phyloP scores from a whole-genome alignment of 2,329 filamentous ascomycete genomes.

The Fusarium praegraminearum region DNA sequence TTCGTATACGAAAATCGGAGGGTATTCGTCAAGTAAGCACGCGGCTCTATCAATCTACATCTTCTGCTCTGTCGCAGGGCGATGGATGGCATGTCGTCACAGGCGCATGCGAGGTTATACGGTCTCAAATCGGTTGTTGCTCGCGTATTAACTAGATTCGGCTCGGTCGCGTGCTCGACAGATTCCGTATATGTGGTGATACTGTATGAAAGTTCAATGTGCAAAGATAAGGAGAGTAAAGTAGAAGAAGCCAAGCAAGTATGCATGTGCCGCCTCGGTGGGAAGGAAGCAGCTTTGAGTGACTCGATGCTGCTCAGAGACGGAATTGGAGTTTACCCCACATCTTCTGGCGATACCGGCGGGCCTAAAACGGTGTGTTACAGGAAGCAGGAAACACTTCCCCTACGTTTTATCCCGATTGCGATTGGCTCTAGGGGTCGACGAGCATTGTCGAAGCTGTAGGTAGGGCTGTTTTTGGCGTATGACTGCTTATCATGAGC shows the following conservation, averaged over 20 bases:
- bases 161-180: slow-evolving; percentile 8
- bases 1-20: slow-evolving; percentile 19
- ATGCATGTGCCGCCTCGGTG: slow-evolving; percentile 42
- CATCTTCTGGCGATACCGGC: slow-evolving; percentile 47
- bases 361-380: slow-evolving; percentile 39
- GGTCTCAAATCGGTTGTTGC: not conserved
- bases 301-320: slow-evolving; percentile 33
- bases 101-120: slow-evolving; percentile 51
- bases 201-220: not conserved
- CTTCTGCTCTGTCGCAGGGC: slow-evolving; percentile 61
- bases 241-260: not conserved
- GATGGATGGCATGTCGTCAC: slow-evolving; percentile 59
- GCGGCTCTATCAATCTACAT: slow-evolving; percentile 51
- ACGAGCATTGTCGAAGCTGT: slow-evolving; percentile 9
- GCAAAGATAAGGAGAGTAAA: not conserved
- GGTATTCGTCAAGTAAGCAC: slow-evolving; percentile 30
- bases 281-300: slow-evolving; percentile 39
- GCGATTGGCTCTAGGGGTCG: not conserved
- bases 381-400: slow-evolving; percentile 15
- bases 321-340: slow-evolving; percentile 43
- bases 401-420: slow-evolving; percentile 14
- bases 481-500: not conserved
- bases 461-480: slow-evolving; percentile 1
- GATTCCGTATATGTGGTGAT: not conserved
- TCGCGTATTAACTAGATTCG: slow-evolving; percentile 10